phyloP scores from a whole-genome alignment of 768 basidiomycete species.

The Boletus speciosus region DNA sequence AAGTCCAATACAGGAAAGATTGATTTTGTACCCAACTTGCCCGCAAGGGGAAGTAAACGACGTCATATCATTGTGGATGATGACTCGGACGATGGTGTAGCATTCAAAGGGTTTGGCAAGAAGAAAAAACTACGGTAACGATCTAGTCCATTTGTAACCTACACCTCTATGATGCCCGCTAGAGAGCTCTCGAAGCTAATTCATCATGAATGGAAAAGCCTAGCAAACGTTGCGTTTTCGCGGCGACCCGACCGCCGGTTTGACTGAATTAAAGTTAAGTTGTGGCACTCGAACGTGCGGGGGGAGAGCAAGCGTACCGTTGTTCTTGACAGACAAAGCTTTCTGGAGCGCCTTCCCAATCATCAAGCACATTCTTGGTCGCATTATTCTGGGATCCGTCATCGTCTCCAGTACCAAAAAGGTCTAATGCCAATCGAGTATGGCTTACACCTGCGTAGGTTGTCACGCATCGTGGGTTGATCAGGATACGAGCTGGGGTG shows the following conservation, averaged over 20 bases:
- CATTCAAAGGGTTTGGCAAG: conserved; percentile 62
- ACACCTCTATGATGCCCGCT: background rate
- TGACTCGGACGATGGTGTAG: conserved; percentile 67
- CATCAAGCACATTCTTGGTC: conserved; percentile 79
- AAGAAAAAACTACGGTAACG: conserved; percentile 19
- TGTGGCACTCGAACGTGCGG: background rate
- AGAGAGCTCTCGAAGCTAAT: conserved; percentile 32
- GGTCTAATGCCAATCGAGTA: conserved; percentile 89
- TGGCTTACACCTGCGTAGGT: conserved; percentile 98
- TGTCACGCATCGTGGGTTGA: conserved; percentile 95
- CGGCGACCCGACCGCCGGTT: conserved; percentile 85
- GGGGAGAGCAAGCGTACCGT: conserved; percentile 42
- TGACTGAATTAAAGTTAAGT: conserved; percentile 42
- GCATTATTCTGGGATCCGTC: conserved; percentile 47
- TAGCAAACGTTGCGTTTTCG: conserved; percentile 82
- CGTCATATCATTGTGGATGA: conserved; percentile 50
- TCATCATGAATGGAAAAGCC: conserved; percentile 83
- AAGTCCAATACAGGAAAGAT: conserved; percentile 6
- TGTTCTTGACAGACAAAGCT: conserved; percentile 98
- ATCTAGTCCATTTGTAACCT: conserved; percentile 4
- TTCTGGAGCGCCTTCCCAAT: conserved; percentile 96
- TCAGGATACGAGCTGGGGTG: conserved; percentile 83
- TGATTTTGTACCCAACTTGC: conserved; percentile 1
- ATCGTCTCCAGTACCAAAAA: conserved; percentile 79
- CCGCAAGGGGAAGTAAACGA: conserved; percentile 20